Conservation (phyloP, 1,139 yeast genomes). For the Diutina scorzettiae region DNA sequence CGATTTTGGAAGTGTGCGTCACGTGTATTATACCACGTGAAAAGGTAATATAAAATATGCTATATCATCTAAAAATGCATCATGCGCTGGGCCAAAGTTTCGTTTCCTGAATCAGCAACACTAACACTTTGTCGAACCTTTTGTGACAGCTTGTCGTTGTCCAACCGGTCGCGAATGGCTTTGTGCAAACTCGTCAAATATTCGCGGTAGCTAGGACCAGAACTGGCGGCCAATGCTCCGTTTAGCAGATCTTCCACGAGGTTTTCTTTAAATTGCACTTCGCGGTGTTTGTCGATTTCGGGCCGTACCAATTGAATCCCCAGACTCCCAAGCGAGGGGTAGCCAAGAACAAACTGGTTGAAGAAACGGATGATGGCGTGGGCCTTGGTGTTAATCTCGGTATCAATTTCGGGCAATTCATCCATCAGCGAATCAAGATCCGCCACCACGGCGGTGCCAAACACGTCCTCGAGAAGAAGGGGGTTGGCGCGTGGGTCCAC, state of each 20-base stretch:
- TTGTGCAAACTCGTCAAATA: conserved; percentile 52
- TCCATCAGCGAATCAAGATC: conserved; percentile 40
- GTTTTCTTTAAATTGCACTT: conserved; percentile 38
- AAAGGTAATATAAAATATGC: too few relatives aligned
- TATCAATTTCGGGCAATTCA: conserved; percentile 60
- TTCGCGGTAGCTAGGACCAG: conserved; percentile 39
- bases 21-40: too few relatives aligned
- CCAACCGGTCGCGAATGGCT: conserved; percentile 43
- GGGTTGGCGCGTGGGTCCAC: conserved; percentile 63
- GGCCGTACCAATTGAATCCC: conserved; percentile 55
- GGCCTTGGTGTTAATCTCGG: conserved; percentile 60
- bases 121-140: conserved; percentile 18
- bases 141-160: conserved; percentile 27
- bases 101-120: conserved; percentile 13
- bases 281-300: conserved; percentile 50
- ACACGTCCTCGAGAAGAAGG: conserved; percentile 56
- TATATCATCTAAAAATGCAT: conserved; percentile 20
- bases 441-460: conserved; percentile 43
- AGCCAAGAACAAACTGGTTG: conserved; percentile 29
- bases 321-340: conserved; percentile 18
- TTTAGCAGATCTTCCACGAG: conserved; percentile 59
- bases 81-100: conserved; percentile 28
- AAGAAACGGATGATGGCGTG: conserved; percentile 45
- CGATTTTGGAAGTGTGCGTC: too few relatives aligned
- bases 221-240: conserved; percentile 24